A percentile compares a stretch with the other conserved stretches of the same genome.
Conservation (phyloP, 495 filamentous ascomycete genomes). For the Mycothermus thermophilus region DNA sequence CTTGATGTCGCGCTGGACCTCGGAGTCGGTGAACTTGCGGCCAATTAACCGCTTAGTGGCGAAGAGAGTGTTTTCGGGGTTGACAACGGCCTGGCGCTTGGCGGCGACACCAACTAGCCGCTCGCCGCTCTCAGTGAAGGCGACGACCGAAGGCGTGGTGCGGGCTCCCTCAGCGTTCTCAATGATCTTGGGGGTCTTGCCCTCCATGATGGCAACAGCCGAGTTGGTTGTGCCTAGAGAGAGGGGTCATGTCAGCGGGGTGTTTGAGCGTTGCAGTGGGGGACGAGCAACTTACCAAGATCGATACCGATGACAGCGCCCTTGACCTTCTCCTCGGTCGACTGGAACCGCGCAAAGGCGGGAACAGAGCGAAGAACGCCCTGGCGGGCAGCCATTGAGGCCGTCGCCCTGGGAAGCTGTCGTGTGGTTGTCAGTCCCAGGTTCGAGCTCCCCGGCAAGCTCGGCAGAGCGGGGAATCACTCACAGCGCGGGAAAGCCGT, state of each 20-base stretch:
- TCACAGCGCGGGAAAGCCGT: conserved; percentile 56
- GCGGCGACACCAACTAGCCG: conserved; percentile 94
- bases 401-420: conserved; percentile 38
- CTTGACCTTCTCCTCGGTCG: conserved; percentile 76
- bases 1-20: conserved; percentile 96
- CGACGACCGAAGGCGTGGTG: conserved; percentile 94
- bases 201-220: conserved; percentile 95
- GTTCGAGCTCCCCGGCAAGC: conserved; percentile 2
- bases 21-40: conserved; percentile 89
- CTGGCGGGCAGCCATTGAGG: conserved; percentile 43
- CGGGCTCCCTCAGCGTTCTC: conserved; percentile 83
- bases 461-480: conserved; percentile 8
- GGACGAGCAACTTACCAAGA: conserved; percentile 54
- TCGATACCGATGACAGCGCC: conserved; percentile 97
- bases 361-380: conserved; percentile 40
- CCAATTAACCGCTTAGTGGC: conserved; percentile 99
- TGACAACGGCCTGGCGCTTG: conserved; percentile 98
- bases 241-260: not conserved
- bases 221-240: conserved; percentile 93
- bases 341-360: conserved; percentile 55
- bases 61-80: conserved; percentile 98
- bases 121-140: conserved; percentile 94
- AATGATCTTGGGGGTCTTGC: conserved; percentile 87
- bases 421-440: conserved; percentile 9
- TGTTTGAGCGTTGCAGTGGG: conserved; percentile 14